Percentiles rank a stretch among this genome's conserved stretches.
phyloP scores from a whole-genome alignment of 2,329 filamentous ascomycete species.

The Talaromyces atroroseus region DNA sequence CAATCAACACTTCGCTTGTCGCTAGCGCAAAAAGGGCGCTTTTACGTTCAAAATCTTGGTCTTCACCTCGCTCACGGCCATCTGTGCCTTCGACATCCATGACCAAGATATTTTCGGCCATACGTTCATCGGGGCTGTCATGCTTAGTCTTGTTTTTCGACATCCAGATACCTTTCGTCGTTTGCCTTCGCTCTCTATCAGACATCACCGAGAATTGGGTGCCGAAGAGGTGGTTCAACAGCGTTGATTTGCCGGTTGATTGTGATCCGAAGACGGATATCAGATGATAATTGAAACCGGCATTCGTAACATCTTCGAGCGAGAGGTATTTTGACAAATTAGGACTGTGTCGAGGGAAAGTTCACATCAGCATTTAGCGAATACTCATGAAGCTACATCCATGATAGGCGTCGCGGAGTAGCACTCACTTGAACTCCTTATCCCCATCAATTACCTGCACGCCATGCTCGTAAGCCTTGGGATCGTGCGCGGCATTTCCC shows the following conservation, averaged over 20 bases:
- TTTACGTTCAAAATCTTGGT: constrained; percentile 98
- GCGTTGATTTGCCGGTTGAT: constrained; percentile 95
- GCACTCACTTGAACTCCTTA: constrained; percentile 86
- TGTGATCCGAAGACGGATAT: constrained; percentile 99
- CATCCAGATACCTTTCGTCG: constrained; percentile 99
- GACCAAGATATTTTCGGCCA: constrained; percentile 97
- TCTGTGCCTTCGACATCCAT: constrained; percentile 99
- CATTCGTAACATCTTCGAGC: constrained; percentile 70
- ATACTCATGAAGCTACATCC: background rate
- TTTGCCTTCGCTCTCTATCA: constrained; percentile 87
- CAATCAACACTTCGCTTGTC: constrained; percentile 94
- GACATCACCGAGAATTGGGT: constrained; percentile 98
- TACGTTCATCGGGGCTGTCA: constrained; percentile 47
- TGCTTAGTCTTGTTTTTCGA: constrained; percentile 78
- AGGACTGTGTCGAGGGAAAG: constrained; percentile 54
- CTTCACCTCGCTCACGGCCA: constrained; percentile 89
- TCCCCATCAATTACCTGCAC: constrained; percentile 96
- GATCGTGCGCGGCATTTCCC: constrained; percentile 31
- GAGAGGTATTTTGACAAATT: constrained; percentile 77
- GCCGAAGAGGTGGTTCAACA: constrained; percentile 92
- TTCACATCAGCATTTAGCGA: background rate
- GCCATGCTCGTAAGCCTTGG: constrained; percentile 69
- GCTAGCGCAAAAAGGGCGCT: constrained; percentile 94
- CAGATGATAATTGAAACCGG: constrained; percentile 98
- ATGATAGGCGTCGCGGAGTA: background rate